Percentiles rank a stretch among this genome's conserved stretches.
phyloP scores from a whole-genome alignment of 1,139 yeast species.

The Debaryomyces robertsiae region DNA sequence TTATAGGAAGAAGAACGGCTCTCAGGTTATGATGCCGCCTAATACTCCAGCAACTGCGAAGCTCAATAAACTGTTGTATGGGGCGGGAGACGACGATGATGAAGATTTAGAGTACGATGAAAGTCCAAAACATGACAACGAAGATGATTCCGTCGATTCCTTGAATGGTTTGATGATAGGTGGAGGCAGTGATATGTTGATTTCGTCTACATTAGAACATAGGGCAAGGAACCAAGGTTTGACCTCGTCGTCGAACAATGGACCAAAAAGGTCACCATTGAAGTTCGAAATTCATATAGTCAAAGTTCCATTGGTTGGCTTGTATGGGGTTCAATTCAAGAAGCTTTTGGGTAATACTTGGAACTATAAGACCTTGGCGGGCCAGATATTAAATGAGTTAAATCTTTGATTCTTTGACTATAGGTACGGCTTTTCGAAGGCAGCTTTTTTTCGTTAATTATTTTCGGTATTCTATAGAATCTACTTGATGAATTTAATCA shows the following conservation, averaged over 20 bases:
- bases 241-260: constrained; percentile 27
- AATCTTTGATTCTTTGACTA: constrained; percentile 56
- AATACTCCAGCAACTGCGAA: constrained; percentile 55
- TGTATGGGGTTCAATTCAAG: constrained; percentile 94
- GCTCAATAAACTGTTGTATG: constrained; percentile 37
- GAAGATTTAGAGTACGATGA: constrained; percentile 31
- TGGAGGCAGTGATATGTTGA: constrained; percentile 68
- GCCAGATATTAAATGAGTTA: constrained; percentile 78
- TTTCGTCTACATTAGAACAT: constrained; percentile 62
- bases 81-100: constrained; percentile 44
- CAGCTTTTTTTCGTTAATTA: no score
- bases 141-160: constrained; percentile 66
- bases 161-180: constrained; percentile 49
- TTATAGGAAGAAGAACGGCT: constrained; percentile 50
- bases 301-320: constrained; percentile 85
- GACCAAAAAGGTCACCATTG: constrained; percentile 51
- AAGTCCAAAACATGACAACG: constrained; percentile 29
- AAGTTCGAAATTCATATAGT: constrained; percentile 92
- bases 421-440: no score
- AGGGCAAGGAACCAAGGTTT: constrained; percentile 40
- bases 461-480: no score
- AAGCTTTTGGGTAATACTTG: constrained; percentile 93
- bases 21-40: constrained; percentile 48
- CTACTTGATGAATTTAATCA: no score
- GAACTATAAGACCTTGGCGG: constrained; percentile 93